Percentiles rank a stretch among this genome's conserved stretches.
Evolutionary conservation across 2,329 filamentous ascomycete genomes (phyloP).

Genomic region (Colletotrichum sp.): DNA sequence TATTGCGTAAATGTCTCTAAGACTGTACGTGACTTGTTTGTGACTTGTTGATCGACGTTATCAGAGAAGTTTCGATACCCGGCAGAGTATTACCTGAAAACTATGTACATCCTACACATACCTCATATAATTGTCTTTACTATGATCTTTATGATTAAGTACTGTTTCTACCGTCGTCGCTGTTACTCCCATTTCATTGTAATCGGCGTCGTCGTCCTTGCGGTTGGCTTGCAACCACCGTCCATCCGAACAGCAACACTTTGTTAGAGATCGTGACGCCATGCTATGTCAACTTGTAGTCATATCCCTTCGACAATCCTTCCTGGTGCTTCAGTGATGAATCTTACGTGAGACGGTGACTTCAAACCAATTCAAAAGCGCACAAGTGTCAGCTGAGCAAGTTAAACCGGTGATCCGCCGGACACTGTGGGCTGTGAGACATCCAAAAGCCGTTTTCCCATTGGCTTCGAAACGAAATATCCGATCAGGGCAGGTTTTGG

Average conservation of each 20-base stretch:
- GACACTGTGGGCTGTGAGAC: not conserved
- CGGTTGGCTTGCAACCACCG: not conserved
- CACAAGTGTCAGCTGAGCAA: not conserved
- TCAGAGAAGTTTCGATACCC: not conserved
- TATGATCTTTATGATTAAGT: not conserved
- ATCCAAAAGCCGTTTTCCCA: not conserved
- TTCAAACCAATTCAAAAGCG: not conserved
- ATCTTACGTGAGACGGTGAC: not conserved
- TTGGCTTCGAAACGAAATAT: not conserved
- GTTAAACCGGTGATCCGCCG: not conserved
- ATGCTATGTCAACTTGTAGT: not conserved
- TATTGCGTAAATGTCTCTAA: no score
- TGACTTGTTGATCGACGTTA: not conserved
- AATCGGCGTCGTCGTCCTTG: not conserved
- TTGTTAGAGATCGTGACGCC: not conserved
- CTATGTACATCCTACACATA: no score
- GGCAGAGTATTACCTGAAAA: not conserved
- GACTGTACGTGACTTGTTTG: no score
- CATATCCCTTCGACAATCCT: not conserved
- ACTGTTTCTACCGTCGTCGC: no score
- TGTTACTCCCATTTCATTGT: no score
- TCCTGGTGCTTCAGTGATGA: not conserved
- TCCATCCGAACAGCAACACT: not conserved
- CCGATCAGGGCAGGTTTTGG: not conserved
- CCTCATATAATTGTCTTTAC: no score